Base-by-base conservation (phyloP, 768 basidiomycete genomes). In the Russula ochroleuca region DNA sequence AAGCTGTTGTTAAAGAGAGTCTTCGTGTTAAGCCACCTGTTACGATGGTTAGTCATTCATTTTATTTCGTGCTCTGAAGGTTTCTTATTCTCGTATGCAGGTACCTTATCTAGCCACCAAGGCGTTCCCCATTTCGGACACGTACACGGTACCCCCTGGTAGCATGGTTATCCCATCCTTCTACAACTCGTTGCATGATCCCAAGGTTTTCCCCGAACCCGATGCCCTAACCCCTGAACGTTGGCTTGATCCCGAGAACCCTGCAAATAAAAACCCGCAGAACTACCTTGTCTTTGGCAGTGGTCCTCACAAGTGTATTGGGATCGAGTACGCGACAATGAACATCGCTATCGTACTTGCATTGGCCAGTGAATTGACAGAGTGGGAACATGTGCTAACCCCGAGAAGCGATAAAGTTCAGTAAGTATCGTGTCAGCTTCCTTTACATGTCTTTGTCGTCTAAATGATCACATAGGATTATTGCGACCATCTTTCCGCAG, bases 261-360 rank as follows among this genome's bases (percentile, higher is more conserved):
- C 81, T 17, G 94, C 96, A 57, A 89, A 88, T 73, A 76, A 80
- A 59, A 90, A 91, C 73, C 94, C 96, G 43, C 88, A 91, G 77
- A 97, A 98, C 77, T 99, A 92, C 74, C 85, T 99, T 66, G 92
- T 98, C 33, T 98, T 94, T 74, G 96, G 97, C 47, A 86, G 85
- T 66, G 95, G 95, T 7, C 94, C 94, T 57, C 94, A 98, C 77
- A 84, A 85, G 68, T 95, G 94, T 75, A 93, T 97, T 65, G 95
- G 93, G 33, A 71, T 92, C 57, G 94, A 97, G 74, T 99, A 98
- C 72, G 93, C 95, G 41, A 83, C 80, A 69, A 86, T 94, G 85
- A 94, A 95, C 76, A 93, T 98, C 61, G 88, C 82, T 1, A 80
- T 95, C 21, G 86, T 88, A 4, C 80, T 98, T 31, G 94, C 88